Evolutionary conservation across 352 stramenopile species (phyloP), one percentile per base, ranked within the genome.

Genomic region (Phytophthora sp.): DNA sequence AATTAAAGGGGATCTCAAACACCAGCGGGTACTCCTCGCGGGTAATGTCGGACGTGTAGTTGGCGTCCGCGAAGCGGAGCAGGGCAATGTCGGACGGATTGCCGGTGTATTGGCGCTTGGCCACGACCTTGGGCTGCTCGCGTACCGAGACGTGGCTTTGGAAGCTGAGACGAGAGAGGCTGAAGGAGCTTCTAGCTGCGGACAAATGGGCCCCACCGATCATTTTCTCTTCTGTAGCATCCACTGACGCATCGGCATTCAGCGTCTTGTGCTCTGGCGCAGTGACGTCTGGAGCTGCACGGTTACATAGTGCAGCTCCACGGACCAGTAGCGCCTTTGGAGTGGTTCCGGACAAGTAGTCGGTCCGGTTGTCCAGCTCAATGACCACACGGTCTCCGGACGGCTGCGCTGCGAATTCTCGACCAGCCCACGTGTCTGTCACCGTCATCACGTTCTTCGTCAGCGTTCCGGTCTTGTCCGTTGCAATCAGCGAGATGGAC

Each of bases 391-490:
- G 57, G 24, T 75, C 69, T 5, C 49, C 53, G 0, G 60, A 67
- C 2, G 56, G 66, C 38, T 86, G 77, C n/a, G 62, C 60, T 0
- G 72, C 39, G 51, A 76, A 83, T 13, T 73, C 63, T 11, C 67
- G 36, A 7, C 64, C 77, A 21, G 60, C 31, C 74, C 74, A 86
- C 23, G 64, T 79, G 41, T 87, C 74, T 2, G 74, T 82, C 26
- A 86, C 66, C 11, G 79, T 79, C 85, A 86, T 82, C 42, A 88
- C 73, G 70, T 83, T 85, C 63, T 81, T 84, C 4, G 94, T 98
- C 5, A 98, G 81, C 41, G 93, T 98, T 21, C 90, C 91, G 1
- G 93, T 98, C 74, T 98, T 98, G 75, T 98, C 95, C 0, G 88
- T 96, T 24, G 91, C 97, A 15, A 98, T 82, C 23, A 98, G 77